Percentiles rank a stretch among this genome's conserved stretches.
These are phyloP conservation scores for Metschnikowia shivogae DNA, from an alignment of 805 yeast genomes.

Conservation along the genomic window DNA sequence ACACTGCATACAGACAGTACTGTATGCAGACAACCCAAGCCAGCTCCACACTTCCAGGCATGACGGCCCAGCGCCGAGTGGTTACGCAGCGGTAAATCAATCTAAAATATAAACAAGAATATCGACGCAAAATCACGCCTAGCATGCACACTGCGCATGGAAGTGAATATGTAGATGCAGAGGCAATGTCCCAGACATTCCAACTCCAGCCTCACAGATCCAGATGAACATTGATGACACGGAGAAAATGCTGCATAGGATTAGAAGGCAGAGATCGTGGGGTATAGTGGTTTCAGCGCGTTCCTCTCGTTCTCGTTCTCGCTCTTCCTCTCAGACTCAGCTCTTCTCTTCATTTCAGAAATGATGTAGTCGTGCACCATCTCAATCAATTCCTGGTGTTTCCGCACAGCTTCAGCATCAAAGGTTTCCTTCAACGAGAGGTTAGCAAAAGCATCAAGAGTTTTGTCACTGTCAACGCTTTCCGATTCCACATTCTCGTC, in stretches of 20 bases:
- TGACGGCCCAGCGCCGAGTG: too few relatives aligned
- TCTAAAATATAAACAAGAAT: not conserved
- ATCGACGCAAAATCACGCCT: not conserved
- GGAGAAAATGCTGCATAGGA: not conserved
- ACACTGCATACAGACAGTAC: too few relatives aligned
- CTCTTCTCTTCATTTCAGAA: constrained; percentile 12
- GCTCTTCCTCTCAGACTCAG: constrained; percentile 7
- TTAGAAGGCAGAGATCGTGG: constrained; percentile 39
- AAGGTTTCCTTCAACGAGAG: constrained; percentile 18
- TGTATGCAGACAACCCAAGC: too few relatives aligned
- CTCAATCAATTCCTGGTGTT: constrained; percentile 34
- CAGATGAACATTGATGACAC: not conserved
- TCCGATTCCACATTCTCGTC: constrained; percentile 5
- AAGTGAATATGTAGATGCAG: too few relatives aligned
- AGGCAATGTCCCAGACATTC: too few relatives aligned
- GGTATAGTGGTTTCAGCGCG: constrained; percentile 26
- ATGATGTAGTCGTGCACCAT: constrained; percentile 32
- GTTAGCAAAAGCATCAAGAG: constrained; percentile 11
- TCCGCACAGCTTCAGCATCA: constrained; percentile 26
- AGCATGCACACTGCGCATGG: too few relatives aligned
- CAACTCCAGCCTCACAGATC: too few relatives aligned
- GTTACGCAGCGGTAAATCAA: not conserved
- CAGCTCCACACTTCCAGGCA: too few relatives aligned
- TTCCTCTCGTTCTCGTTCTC: constrained; percentile 2
- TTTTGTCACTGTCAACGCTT: constrained; percentile 5